Evolutionary conservation across 1,284 basidiomycete genomes (phyloP).

Genomic region (Ceraceosorus guamensis): DNA sequence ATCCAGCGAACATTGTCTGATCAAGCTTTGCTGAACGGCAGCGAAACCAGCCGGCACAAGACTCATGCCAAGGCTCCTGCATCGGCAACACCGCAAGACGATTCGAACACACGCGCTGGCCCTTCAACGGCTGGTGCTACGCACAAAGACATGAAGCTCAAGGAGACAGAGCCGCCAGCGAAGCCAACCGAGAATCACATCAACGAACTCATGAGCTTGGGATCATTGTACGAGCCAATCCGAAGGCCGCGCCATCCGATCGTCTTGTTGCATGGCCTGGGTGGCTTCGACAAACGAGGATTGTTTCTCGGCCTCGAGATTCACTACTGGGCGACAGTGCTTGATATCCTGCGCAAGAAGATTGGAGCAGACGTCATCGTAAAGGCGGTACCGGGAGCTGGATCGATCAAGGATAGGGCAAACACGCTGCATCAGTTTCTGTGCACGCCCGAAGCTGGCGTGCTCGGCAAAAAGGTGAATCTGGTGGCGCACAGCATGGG

Average conservation of each 20-base stretch:
- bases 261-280: constrained; percentile 80
- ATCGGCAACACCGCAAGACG: too few relatives aligned
- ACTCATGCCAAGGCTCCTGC: too few relatives aligned
- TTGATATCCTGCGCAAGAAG: constrained; percentile 71
- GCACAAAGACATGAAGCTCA: too few relatives aligned
- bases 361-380: constrained; percentile 88
- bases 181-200: too few relatives aligned
- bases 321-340: constrained; percentile 90
- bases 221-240: constrained; percentile 51
- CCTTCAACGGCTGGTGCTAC: too few relatives aligned
- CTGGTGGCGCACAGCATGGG: constrained; percentile 94
- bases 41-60: too few relatives aligned
- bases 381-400: constrained; percentile 92
- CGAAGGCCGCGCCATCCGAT: constrained; percentile 78
- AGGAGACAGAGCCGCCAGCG: too few relatives aligned
- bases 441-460: constrained; percentile 55
- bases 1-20: too few relatives aligned
- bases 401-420: constrained; percentile 78
- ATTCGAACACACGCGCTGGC: too few relatives aligned
- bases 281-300: constrained; percentile 84
- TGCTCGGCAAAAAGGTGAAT: constrained; percentile 68
- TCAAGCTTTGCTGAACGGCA: too few relatives aligned
- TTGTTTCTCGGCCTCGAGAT: constrained; percentile 63
- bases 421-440: constrained; percentile 71
- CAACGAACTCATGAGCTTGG: too few relatives aligned